Conservation (phyloP, 371 early-diverging fungal genomes). For the Syncephalastrum monosporum region DNA sequence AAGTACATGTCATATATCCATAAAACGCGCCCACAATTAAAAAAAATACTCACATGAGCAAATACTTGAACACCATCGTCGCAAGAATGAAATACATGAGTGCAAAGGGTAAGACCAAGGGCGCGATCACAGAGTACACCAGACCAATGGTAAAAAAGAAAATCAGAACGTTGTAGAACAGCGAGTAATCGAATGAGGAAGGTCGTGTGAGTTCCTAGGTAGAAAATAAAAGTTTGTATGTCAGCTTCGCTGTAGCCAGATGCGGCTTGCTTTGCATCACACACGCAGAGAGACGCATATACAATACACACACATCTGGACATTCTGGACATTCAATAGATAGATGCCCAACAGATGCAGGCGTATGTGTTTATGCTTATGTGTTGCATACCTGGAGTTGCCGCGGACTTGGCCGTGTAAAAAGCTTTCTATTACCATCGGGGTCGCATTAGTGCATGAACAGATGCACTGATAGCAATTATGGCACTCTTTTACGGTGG, state of each 20-base stretch:
- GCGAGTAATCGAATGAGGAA: constrained; percentile 68
- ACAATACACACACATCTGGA: neutral
- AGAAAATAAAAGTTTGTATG: too few relatives aligned
- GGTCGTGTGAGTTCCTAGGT: constrained; percentile 58
- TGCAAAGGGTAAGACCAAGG: constrained; percentile 69
- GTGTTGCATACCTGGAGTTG: constrained; percentile 49
- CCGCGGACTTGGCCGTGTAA: constrained; percentile 71
- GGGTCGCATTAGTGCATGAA: too few relatives aligned
- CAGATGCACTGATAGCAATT: neutral
- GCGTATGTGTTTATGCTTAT: too few relatives aligned
- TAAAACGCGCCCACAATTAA: neutral
- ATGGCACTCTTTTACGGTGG: too few relatives aligned
- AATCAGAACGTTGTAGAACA: constrained; percentile 68
- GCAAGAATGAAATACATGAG: constrained; percentile 64
- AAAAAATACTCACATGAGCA: constrained; percentile 14
- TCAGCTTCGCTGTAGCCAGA: neutral
- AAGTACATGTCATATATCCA: too few relatives aligned
- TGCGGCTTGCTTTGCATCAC: neutral
- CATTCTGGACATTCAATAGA: too few relatives aligned
- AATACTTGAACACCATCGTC: constrained; percentile 58
- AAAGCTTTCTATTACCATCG: constrained; percentile 38
- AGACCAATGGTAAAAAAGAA: constrained; percentile 72
- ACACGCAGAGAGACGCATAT: neutral
- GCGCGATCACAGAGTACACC: constrained; percentile 73
- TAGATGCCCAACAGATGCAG: too few relatives aligned